phyloP scores from a whole-genome alignment of 2,329 filamentous ascomycete species.

The Pseudocercospora vitis region DNA sequence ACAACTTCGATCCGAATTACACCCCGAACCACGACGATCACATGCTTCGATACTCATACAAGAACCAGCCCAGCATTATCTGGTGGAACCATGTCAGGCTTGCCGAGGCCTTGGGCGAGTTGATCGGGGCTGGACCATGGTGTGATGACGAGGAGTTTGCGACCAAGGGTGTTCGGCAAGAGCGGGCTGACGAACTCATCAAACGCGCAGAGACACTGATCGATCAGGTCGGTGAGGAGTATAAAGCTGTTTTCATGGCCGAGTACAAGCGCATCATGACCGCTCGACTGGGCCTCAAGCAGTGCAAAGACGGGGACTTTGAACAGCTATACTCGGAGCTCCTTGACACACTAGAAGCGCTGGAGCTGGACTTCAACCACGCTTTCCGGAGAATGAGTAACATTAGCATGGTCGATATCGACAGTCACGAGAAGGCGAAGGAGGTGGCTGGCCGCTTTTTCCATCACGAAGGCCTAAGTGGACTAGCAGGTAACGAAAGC shows the following conservation, averaged over 20 bases:
- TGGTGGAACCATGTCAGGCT: slow-evolving; percentile 98
- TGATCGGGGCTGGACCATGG: slow-evolving; percentile 72
- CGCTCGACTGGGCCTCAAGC: slow-evolving; percentile 71
- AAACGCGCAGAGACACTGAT: slow-evolving; percentile 82
- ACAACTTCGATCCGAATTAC: slow-evolving; percentile 91
- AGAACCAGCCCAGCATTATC: slow-evolving; percentile 91
- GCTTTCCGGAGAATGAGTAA: slow-evolving; percentile 80
- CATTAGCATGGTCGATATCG: slow-evolving; percentile 62
- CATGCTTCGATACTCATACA: slow-evolving; percentile 83
- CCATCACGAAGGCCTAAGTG: slow-evolving; percentile 68
- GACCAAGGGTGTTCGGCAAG: slow-evolving; percentile 68
- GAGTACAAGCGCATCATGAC: slow-evolving; percentile 90
- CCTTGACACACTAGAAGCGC: slow-evolving; percentile 75
- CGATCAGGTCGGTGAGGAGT: slow-evolving; percentile 77
- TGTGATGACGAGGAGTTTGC: slow-evolving; percentile 74
- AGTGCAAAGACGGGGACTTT: slow-evolving; percentile 71
- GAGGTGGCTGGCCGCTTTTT: slow-evolving; percentile 74
- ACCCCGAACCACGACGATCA: slow-evolving; percentile 97
- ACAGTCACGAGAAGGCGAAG: slow-evolving; percentile 62
- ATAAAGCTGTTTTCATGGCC: slow-evolving; percentile 78
- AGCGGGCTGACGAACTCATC: slow-evolving; percentile 68
- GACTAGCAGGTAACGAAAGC: slow-evolving; percentile 58
- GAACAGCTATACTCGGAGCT: slow-evolving; percentile 76
- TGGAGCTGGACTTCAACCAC: slow-evolving; percentile 90
- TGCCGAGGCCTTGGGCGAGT: slow-evolving; percentile 83